These are phyloP conservation scores for Schizothecium vesticola DNA, from an alignment of 495 filamentous ascomycete species.

Conservation along the genomic window DNA sequence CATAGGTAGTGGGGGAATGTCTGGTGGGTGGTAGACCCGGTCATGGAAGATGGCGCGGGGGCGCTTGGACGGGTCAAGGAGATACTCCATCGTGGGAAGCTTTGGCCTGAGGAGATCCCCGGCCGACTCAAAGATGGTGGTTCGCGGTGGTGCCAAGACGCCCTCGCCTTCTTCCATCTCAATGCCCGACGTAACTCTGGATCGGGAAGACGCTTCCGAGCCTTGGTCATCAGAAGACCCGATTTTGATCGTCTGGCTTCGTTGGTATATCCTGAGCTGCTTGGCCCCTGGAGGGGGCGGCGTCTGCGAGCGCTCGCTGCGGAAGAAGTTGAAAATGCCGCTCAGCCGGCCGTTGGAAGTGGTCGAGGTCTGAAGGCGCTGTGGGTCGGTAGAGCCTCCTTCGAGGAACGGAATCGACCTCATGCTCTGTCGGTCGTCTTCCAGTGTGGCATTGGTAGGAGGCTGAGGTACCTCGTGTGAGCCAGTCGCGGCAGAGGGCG, in stretches of 20 bases:
- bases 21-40: conserved; percentile 85
- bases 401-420: conserved; percentile 29
- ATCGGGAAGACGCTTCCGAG: conserved; percentile 33
- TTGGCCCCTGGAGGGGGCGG: conserved; percentile 36
- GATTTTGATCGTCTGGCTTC: conserved; percentile 63
- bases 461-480: conserved; percentile 56
- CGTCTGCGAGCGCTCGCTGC: conserved; percentile 32
- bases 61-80: conserved; percentile 76
- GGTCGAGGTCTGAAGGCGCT: conserved; percentile 21
- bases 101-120: conserved; percentile 89
- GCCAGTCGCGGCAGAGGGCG: conserved; percentile 19
- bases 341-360: conserved; percentile 45
- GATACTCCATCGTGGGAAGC: conserved; percentile 69
- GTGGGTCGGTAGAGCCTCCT: conserved; percentile 13
- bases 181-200: conserved; percentile 38
- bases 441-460: conserved; percentile 45
- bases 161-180: conserved; percentile 39
- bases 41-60: conserved; percentile 95
- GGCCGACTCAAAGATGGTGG: conserved; percentile 90
- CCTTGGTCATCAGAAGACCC: conserved; percentile 33
- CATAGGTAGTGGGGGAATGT: conserved; percentile 78
- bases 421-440: conserved; percentile 49
- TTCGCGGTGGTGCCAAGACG: conserved; percentile 72
- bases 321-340: conserved; percentile 61
- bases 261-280: conserved; percentile 66